Conservation (phyloP, 2,329 filamentous ascomycete genomes). For the Aureobasidium sp. region DNA sequence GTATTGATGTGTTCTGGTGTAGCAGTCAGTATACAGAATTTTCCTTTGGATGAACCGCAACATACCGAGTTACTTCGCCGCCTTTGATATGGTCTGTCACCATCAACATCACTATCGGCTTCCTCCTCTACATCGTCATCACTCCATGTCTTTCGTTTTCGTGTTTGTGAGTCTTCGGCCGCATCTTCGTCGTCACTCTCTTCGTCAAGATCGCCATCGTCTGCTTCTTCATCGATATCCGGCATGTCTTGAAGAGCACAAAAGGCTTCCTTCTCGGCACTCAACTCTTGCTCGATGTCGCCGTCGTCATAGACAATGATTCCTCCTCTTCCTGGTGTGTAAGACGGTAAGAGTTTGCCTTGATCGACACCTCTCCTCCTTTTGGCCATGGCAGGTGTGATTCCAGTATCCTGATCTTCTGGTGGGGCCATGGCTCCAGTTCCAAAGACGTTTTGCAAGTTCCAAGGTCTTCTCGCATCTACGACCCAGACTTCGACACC, state of each 20-base stretch:
- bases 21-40: not conserved
- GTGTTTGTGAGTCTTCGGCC: conserved; percentile 20
- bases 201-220: conserved; percentile 51
- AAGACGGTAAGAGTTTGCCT: conserved; percentile 62
- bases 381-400: conserved; percentile 28
- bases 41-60: too few species aligned
- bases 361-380: conserved; percentile 59
- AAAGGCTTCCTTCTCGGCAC: conserved; percentile 69
- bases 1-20: conserved; percentile 51
- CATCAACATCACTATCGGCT: conserved; percentile 47
- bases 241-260: conserved; percentile 85
- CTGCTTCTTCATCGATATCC: conserved; percentile 67
- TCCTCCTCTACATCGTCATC: conserved; percentile 21
- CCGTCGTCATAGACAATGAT: conserved; percentile 94
- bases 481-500: conserved; percentile 94
- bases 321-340: conserved; percentile 72
- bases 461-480: conserved; percentile 88
- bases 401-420: conserved; percentile 14
- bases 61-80: conserved; percentile 81
- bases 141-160: conserved; percentile 33
- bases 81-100: conserved; percentile 68
- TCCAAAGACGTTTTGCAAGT: conserved; percentile 83
- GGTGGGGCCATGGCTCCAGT: conserved; percentile 26
- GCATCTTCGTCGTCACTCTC: conserved; percentile 46
- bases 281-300: conserved; percentile 79